Conservation (phyloP, 2,329 filamentous ascomycete genomes). For the Aspergillus sp. region DNA sequence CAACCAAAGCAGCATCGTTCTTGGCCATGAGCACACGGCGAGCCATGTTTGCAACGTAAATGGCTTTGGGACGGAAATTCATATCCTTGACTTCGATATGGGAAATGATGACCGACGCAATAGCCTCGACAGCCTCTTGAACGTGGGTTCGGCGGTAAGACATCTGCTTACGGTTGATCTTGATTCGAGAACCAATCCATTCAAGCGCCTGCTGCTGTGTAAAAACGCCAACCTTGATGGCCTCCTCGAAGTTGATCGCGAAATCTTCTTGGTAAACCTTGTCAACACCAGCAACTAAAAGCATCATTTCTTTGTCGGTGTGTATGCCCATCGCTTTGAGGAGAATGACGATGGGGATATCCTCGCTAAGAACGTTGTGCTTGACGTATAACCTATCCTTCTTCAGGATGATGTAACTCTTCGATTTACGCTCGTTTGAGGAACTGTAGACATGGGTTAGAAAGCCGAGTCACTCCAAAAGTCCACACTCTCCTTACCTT, state of each 20-base stretch:
- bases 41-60: conserved; percentile 96
- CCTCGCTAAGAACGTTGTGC: conserved; percentile 90
- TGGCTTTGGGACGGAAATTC: conserved; percentile 94
- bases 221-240: conserved; percentile 76
- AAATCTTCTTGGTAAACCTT: conserved; percentile 92
- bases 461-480: not conserved
- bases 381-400: conserved; percentile 87
- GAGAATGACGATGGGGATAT: conserved; percentile 91
- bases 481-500: conserved; percentile 39
- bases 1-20: conserved; percentile 83
- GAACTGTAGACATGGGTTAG: conserved; percentile 61
- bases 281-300: conserved; percentile 85
- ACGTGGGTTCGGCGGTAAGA: conserved; percentile 73
- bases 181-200: conserved; percentile 82
- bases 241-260: conserved; percentile 91
- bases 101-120: conserved; percentile 89
- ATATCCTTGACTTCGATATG: conserved; percentile 89
- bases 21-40: conserved; percentile 93
- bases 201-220: conserved; percentile 96
- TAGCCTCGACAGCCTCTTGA: conserved; percentile 87
- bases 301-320: conserved; percentile 91
- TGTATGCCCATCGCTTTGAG: conserved; percentile 92
- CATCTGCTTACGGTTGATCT: conserved; percentile 70
- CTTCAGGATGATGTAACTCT: conserved; percentile 92
- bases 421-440: conserved; percentile 95